Evolutionary conservation across 1,284 basidiomycete genomes (phyloP), one percentile per base, ranked within the genome.

Genomic region (Meira nashicola): DNA sequence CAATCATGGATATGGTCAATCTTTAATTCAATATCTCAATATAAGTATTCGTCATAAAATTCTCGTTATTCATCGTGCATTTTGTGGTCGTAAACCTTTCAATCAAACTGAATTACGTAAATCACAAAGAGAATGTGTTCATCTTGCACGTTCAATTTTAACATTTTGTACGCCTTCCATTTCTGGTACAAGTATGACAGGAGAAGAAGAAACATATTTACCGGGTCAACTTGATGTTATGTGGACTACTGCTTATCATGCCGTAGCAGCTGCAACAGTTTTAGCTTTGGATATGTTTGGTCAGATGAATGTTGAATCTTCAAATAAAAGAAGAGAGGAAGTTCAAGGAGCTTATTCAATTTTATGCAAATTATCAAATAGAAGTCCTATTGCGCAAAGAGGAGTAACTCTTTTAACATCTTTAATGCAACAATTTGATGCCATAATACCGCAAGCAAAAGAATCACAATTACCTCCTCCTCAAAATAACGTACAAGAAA

Each of bases 241-340:
- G 1, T 68, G 66, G 66, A 68, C 66, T 12, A 68, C 66, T 17
- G 62, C 66, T 5, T 68, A 68, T 39, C 66, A 68, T 50, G 61
- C 66, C 6, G 66, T 68, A 2, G 66, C 64, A 39, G 66, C 66
- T 19, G 66, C 59, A 1, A 66, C 66, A 7, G 65, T 66, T 28
- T 41, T 68, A 43, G 66, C 66, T 44, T 49, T 68, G 14, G 63
- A 68, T 50, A 65, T 68, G 62, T 63, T 68, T 10, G n/a, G n/a
- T n/a, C 41, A 43, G 25, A n/a, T n/a, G n/a, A n/a, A n/a, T n/a
- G n/a, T n/a, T n/a, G n/a, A n/a, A n/a, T n/a, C n/a, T n/a, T n/a
- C 14, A 10, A 46, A 46, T 46, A 40, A 10, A 11, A n/a, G 57
- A 39, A 8, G 39, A 10, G 9, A 64, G 40, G 65, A 67, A 23